Evolutionary conservation across 2,329 filamentous ascomycete species (phyloP).

Genomic region (Sporothrix pallida): DNA sequence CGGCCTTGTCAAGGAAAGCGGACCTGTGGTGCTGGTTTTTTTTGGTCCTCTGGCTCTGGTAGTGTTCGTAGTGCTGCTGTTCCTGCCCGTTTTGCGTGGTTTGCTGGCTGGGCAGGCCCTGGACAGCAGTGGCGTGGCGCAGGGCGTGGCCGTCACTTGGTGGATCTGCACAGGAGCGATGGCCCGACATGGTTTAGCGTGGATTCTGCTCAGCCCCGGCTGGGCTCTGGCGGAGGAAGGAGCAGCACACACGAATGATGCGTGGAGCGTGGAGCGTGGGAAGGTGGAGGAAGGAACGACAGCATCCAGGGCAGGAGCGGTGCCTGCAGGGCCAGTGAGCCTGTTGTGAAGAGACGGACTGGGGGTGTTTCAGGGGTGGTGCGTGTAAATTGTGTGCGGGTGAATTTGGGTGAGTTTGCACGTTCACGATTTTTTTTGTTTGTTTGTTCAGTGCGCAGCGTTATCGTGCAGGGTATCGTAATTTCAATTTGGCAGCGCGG

Average conservation of each 20-base stretch:
- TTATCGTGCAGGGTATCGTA: constrained; percentile 20
- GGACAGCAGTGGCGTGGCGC: constrained; percentile 34
- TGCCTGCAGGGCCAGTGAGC: background rate
- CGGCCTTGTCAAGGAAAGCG: constrained; percentile 33
- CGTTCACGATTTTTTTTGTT: background rate
- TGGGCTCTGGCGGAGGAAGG: constrained; percentile 29
- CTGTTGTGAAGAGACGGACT: background rate
- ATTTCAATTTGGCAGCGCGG: constrained; percentile 5
- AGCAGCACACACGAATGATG: constrained; percentile 4
- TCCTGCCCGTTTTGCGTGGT: constrained; percentile 13
- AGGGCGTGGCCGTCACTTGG: constrained; percentile 31
- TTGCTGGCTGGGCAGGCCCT: constrained; percentile 13
- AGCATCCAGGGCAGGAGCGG: background rate
- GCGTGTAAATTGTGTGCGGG: background rate
- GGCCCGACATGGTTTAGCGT: constrained; percentile 33
- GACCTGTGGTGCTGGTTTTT: constrained; percentile 20
- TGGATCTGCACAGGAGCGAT: constrained; percentile 29
- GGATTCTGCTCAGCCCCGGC: constrained; percentile 36
- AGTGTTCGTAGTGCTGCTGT: background rate
- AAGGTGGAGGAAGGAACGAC: background rate
- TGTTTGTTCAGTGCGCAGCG: background rate
- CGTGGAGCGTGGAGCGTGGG: constrained; percentile 1
- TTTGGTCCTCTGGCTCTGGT: background rate
- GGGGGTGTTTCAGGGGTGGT: constrained; percentile 23
- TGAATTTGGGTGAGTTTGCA: background rate